phyloP scores from a whole-genome alignment of 2,329 filamentous ascomycete genomes.

The Apiospora phragmitis region DNA sequence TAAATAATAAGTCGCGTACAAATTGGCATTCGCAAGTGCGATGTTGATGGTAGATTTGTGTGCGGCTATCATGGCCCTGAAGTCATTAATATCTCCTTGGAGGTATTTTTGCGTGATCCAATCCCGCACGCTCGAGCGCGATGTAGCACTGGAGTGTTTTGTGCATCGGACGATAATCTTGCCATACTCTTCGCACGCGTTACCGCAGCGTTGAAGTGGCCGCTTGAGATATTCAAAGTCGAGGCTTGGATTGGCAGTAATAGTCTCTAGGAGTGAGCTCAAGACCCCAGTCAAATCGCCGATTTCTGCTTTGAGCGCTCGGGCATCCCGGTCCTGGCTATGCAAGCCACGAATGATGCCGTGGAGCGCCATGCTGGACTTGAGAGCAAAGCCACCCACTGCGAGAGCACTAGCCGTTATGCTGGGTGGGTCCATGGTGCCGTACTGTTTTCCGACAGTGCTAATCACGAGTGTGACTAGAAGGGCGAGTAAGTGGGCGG shows the following conservation, averaged over 20 bases:
- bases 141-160: slow-evolving; percentile 8
- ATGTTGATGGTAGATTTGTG: slow-evolving; percentile 17
- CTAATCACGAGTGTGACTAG: too few relatives aligned
- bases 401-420: too few relatives aligned
- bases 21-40: slow-evolving; percentile 13
- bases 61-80: slow-evolving; percentile 11
- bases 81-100: slow-evolving; percentile 13
- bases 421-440: too few relatives aligned
- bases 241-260: slow-evolving; percentile 3
- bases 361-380: too few relatives aligned
- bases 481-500: too few relatives aligned
- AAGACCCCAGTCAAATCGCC: too few relatives aligned
- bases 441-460: too few relatives aligned
- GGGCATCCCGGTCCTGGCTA: too few relatives aligned
- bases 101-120: slow-evolving; percentile 15
- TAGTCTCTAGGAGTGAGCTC: slow-evolving; percentile 13
- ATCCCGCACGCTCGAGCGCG: slow-evolving; percentile 13
- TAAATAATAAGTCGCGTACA: slow-evolving; percentile 5
- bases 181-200: slow-evolving; percentile 14
- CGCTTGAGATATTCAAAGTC: slow-evolving; percentile 9
- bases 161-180: slow-evolving; percentile 11
- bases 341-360: too few relatives aligned
- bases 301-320: too few relatives aligned
- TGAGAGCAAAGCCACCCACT: too few relatives aligned
- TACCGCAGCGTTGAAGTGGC: slow-evolving; percentile 12